phyloP scores from a whole-genome alignment of 176 grass and related monocot species.

The Aegilops tauschii region DNA sequence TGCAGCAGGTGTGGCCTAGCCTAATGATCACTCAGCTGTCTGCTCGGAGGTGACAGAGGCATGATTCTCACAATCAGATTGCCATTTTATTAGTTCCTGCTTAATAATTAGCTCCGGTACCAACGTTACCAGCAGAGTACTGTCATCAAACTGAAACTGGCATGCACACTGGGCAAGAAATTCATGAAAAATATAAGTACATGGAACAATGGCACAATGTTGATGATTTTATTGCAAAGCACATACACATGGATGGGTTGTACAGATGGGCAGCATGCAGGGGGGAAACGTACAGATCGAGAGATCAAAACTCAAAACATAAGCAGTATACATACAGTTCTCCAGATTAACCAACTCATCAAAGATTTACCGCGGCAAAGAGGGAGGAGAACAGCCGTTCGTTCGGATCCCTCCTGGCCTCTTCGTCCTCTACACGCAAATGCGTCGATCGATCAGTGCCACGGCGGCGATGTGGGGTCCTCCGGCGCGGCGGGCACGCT shows the following conservation, averaged over 20 bases:
- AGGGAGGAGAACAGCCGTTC: neutral
- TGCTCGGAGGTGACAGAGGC: neutral
- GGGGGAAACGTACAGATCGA: neutral
- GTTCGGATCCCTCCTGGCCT: neutral
- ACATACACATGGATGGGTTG: neutral
- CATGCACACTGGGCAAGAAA: neutral
- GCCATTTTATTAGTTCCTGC: neutral
- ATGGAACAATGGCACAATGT: neutral
- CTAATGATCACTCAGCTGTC: neutral
- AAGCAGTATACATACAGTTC: neutral
- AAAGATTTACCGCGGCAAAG: neutral
- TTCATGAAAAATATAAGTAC: neutral
- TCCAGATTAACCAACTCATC: neutral
- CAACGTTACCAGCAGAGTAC: neutral
- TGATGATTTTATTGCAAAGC: slow-evolving; percentile 6
- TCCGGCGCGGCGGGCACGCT: slow-evolving; percentile 29
- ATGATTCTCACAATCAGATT: neutral
- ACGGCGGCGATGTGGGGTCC: slow-evolving; percentile 33
- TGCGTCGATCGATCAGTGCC: neutral
- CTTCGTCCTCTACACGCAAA: neutral
- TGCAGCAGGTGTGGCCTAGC: neutral
- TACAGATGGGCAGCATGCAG: neutral
- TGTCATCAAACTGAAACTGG: neutral
- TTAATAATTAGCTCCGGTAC: neutral
- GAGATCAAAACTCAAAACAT: neutral